phyloP scores from a whole-genome alignment of 2,329 filamentous ascomycete genomes.

The Lecanicillium sp. region DNA sequence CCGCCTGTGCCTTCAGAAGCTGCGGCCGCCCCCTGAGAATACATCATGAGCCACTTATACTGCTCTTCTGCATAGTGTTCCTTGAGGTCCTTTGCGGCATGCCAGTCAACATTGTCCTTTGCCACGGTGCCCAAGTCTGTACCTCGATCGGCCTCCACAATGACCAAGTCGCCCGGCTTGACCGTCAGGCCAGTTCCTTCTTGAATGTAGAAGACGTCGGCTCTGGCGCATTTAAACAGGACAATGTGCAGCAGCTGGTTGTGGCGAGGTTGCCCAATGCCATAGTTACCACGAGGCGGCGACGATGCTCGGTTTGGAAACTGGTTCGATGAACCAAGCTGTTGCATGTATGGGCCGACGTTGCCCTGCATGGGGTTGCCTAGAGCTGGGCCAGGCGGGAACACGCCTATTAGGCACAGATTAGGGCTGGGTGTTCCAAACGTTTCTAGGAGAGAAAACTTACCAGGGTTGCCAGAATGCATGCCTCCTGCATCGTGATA shows the following conservation, averaged over 20 bases:
- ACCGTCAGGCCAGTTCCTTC: conserved; percentile 89
- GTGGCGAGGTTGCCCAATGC: conserved; percentile 51
- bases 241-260: conserved; percentile 79
- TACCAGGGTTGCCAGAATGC: conserved; percentile 2
- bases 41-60: conserved; percentile 99
- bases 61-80: conserved; percentile 91
- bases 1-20: conserved; percentile 55
- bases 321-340: conserved; percentile 35
- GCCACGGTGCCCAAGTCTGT: conserved; percentile 92
- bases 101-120: conserved; percentile 79
- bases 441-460: not conserved
- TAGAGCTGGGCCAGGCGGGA: not conserved
- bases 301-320: conserved; percentile 48
- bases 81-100: conserved; percentile 80
- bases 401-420: not conserved
- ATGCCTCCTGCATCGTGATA: conserved; percentile 32
- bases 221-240: conserved; percentile 90
- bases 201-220: conserved; percentile 95
- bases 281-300: conserved; percentile 55
- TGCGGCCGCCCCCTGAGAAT: conserved; percentile 69
- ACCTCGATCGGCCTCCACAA: conserved; percentile 93
- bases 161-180: conserved; percentile 87
- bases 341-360: conserved; percentile 34
- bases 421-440: not conserved
- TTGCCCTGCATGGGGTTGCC: conserved; percentile 20